These are phyloP conservation scores for Leccinum uliginosum DNA, from an alignment of 768 basidiomycete species.

Conservation along the genomic window DNA sequence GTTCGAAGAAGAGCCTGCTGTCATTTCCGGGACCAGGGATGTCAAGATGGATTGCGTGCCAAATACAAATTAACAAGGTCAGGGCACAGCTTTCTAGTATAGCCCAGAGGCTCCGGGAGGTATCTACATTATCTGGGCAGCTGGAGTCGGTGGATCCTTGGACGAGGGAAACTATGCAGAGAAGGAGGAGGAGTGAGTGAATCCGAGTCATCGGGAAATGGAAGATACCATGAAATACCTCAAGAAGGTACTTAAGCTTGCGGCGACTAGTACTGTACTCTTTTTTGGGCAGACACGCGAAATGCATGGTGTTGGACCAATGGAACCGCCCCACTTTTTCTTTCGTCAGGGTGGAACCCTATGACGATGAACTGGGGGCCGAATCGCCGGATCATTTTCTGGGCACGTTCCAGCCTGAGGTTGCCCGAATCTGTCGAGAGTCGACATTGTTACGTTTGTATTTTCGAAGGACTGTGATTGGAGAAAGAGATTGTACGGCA, in stretches of 20 bases:
- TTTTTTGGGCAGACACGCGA: not conserved
- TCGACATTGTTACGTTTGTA: too few species aligned
- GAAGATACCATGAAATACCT: not conserved
- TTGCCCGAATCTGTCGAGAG: too few species aligned
- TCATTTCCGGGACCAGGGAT: not conserved
- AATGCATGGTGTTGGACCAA: not conserved
- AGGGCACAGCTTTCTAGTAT: not conserved
- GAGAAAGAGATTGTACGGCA: too few species aligned
- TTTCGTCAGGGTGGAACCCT: not conserved
- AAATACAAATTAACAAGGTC: not conserved
- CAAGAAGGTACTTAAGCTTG: not conserved
- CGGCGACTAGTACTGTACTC: not conserved
- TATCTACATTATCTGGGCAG: not conserved
- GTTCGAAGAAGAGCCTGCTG: not conserved
- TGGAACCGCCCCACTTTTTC: not conserved
- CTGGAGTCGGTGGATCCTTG: not conserved
- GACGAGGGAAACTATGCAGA: not conserved
- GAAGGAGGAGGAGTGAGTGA: not conserved
- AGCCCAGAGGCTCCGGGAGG: not conserved
- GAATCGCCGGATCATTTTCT: too few species aligned
- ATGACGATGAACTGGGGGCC: too few species aligned
- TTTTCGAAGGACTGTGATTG: too few species aligned
- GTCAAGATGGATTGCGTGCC: not conserved
- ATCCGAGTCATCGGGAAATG: not conserved
- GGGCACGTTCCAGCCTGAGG: too few species aligned